phyloP scores from a whole-genome alignment of 208 protist genomes.

The Trypanosoma vivax region DNA sequence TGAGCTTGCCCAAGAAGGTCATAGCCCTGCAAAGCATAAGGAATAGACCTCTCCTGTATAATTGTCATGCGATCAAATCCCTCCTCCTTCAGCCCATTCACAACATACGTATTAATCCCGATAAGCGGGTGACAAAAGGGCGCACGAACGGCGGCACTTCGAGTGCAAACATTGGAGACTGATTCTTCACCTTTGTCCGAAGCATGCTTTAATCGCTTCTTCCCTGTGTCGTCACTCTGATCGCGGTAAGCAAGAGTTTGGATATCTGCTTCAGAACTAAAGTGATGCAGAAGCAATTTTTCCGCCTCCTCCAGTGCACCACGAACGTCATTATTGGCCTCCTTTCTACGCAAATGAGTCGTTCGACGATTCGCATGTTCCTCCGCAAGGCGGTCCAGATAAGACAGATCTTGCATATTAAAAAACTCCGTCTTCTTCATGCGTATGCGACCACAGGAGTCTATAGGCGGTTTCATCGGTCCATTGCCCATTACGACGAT shows the following conservation, averaged over 20 bases:
- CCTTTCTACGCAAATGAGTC: constrained; percentile 23
- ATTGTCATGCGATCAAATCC: constrained; percentile 84
- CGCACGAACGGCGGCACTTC: constrained; percentile 31
- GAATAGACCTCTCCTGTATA: constrained; percentile 94
- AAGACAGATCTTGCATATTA: constrained; percentile 73
- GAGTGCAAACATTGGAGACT: too few species aligned
- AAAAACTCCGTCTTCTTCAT: constrained; percentile 85
- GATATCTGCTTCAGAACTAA: constrained; percentile 13
- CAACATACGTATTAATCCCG: constrained; percentile 44
- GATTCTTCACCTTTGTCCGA: constrained; percentile 17
- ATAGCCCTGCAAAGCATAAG: constrained; percentile 81
- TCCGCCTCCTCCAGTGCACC: constrained; percentile 17
- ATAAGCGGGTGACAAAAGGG: constrained; percentile 74
- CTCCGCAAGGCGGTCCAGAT: constrained; percentile 71
- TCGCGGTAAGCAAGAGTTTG: background rate
- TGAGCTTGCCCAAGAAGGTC: constrained; percentile 89
- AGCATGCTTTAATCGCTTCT: too few species aligned
- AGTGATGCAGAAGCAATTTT: constrained; percentile 35
- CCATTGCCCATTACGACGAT: constrained; percentile 31
- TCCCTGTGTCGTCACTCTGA: background rate
- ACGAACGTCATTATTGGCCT: constrained; percentile 17
- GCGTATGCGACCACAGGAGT: constrained; percentile 37
- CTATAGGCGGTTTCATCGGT: constrained; percentile 38
- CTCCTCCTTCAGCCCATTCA: constrained; percentile 42
- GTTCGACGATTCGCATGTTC: constrained; percentile 54